Evolutionary conservation across 2,329 filamentous ascomycete species (phyloP).

Genomic region (Dactylonectria macrodidyma): DNA sequence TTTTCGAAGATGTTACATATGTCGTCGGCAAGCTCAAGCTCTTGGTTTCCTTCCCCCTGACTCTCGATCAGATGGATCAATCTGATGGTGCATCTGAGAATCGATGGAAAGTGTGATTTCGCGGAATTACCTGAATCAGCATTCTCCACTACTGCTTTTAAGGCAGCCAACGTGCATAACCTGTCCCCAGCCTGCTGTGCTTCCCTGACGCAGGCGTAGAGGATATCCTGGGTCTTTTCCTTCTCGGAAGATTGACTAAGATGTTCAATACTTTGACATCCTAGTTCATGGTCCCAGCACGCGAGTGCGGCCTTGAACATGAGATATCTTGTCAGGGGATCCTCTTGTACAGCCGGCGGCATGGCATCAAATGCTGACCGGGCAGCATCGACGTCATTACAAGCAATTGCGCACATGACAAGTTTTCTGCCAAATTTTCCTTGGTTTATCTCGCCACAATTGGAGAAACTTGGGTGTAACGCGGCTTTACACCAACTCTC

Average conservation of each 20-base stretch:
- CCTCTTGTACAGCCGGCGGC: slow-evolving; percentile 69
- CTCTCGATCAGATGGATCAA: slow-evolving; percentile 62
- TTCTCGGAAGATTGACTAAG: slow-evolving; percentile 68
- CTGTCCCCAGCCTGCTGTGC: slow-evolving; percentile 77
- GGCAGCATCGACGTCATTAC: slow-evolving; percentile 45
- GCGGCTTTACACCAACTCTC: slow-evolving; percentile 81
- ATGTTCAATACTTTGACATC: slow-evolving; percentile 73
- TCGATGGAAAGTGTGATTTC: slow-evolving; percentile 52
- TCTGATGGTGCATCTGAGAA: slow-evolving; percentile 67
- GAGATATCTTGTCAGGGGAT: slow-evolving; percentile 79
- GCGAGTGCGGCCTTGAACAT: slow-evolving; percentile 81
- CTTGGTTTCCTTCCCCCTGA: slow-evolving; percentile 37
- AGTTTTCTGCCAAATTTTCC: slow-evolving; percentile 81
- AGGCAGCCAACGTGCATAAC: slow-evolving; percentile 63
- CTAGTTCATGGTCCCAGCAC: slow-evolving; percentile 69
- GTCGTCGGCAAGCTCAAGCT: slow-evolving; percentile 57
- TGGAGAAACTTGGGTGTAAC: slow-evolving; percentile 76
- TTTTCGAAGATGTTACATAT: slow-evolving; percentile 67
- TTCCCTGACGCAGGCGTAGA: slow-evolving; percentile 87
- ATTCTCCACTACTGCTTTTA: slow-evolving; percentile 53
- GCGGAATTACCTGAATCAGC: slow-evolving; percentile 40
- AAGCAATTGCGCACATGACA: slow-evolving; percentile 77
- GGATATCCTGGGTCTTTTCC: slow-evolving; percentile 67
- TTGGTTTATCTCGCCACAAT: slow-evolving; percentile 75
- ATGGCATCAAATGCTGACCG: slow-evolving; percentile 68